Evolutionary conservation across 257 asterid genomes (phyloP).

Genomic region (Gynochthodes officinalis): DNA sequence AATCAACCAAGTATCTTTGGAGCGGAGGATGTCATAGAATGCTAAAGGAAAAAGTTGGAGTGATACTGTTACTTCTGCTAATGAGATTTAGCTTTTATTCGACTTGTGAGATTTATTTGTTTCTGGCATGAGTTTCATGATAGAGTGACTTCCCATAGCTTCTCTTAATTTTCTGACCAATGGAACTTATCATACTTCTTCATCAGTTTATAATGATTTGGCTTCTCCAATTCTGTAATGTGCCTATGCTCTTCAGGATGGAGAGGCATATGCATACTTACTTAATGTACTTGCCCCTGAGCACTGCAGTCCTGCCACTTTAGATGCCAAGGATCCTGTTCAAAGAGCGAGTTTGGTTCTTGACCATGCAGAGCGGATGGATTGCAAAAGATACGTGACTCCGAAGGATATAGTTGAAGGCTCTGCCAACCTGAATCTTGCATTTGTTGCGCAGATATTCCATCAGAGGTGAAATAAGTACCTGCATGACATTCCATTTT

Average conservation of each 20-base stretch:
- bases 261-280: conserved; percentile 94
- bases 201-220: neutral
- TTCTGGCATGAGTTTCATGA: neutral
- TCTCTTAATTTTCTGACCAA: neutral
- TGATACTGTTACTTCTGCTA: neutral
- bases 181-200: neutral
- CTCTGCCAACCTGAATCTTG: conserved; percentile 81
- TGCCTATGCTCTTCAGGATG: conserved; percentile 61
- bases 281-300: conserved; percentile 98
- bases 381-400: conserved; percentile 86
- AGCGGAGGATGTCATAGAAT: neutral
- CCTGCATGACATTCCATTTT: conserved; percentile 1
- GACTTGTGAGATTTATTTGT: neutral
- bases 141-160: neutral
- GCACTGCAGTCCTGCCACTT: conserved; percentile 74
- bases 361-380: conserved; percentile 96
- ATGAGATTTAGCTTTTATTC: neutral
- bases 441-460: conserved; percentile 95
- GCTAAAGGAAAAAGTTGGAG: neutral
- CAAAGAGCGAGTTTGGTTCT: conserved; percentile 92
- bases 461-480: conserved; percentile 72
- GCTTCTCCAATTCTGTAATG: conserved; percentile 10
- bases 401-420: conserved; percentile 95
- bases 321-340: conserved; percentile 73
- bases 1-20: neutral